phyloP scores from a whole-genome alignment of 1,284 basidiomycete genomes.

The Ustilago xerochloae region DNA sequence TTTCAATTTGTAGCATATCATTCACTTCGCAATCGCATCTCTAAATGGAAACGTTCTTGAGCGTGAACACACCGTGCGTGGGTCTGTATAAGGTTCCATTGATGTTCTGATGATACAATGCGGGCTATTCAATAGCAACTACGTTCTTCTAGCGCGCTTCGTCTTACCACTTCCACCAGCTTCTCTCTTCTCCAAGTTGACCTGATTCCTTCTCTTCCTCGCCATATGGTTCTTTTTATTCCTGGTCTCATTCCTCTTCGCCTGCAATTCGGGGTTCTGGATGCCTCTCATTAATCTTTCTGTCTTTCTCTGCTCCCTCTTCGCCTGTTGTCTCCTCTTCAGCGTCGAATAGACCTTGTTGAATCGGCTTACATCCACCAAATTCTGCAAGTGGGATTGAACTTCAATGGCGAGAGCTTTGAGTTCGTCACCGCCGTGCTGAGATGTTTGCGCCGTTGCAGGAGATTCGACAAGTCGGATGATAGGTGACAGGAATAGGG shows the following conservation, averaged over 20 bases:
- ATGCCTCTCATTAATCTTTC: constrained; percentile 72
- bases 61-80: no score
- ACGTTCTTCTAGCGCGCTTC: constrained; percentile 28
- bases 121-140: background rate
- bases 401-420: constrained; percentile 85
- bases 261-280: constrained; percentile 55
- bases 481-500: constrained; percentile 85
- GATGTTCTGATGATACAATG: no score
- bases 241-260: constrained; percentile 23
- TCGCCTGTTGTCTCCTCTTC: constrained; percentile 77
- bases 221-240: constrained; percentile 35
- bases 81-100: no score
- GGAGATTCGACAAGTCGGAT: constrained; percentile 84
- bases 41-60: no score
- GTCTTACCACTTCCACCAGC: constrained; percentile 39
- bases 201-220: constrained; percentile 37
- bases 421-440: constrained; percentile 75
- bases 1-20: background rate
- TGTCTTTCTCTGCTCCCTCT: constrained; percentile 80
- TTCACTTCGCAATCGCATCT: background rate
- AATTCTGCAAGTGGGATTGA: constrained; percentile 84
- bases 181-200: constrained; percentile 31
- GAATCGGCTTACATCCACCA: constrained; percentile 86
- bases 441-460: constrained; percentile 74
- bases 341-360: constrained; percentile 82